phyloP scores from a whole-genome alignment of 2,329 filamentous ascomycete genomes.

The Helotiales sp. region DNA sequence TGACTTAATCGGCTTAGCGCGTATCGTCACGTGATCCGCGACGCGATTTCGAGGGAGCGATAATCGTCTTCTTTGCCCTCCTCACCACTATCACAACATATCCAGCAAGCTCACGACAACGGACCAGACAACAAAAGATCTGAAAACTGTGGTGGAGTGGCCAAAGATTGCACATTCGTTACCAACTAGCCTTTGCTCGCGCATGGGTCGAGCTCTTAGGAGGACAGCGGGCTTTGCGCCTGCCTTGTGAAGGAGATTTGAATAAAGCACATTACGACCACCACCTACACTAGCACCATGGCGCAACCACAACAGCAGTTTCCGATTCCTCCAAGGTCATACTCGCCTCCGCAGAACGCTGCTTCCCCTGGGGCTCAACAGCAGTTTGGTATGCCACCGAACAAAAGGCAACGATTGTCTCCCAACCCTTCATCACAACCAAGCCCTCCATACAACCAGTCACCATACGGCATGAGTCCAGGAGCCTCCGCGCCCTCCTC shows the following conservation, averaged over 20 bases:
- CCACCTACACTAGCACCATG: slow-evolving; percentile 34
- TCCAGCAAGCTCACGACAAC: slow-evolving; percentile 7
- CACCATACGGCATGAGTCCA: slow-evolving; percentile 57
- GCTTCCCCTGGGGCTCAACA: slow-evolving; percentile 66
- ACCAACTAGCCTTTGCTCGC: slow-evolving; percentile 12
- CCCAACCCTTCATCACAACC: slow-evolving; percentile 72
- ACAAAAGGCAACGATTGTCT: slow-evolving; percentile 74
- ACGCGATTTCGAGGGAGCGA: slow-evolving; percentile 11
- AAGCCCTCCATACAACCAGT: slow-evolving; percentile 62
- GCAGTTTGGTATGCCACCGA: slow-evolving; percentile 65
- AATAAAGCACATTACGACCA: slow-evolving; percentile 17
- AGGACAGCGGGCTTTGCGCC: slow-evolving; percentile 42
- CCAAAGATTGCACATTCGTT: background rate
- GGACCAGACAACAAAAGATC: background rate
- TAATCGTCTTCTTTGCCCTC: background rate
- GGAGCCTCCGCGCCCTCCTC: slow-evolving; percentile 40
- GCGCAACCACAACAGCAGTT: slow-evolving; percentile 45
- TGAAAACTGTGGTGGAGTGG: background rate
- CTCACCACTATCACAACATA: background rate
- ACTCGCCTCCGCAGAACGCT: slow-evolving; percentile 65
- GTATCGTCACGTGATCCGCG: background rate
- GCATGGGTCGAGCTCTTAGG: slow-evolving; percentile 38
- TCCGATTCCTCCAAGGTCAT: slow-evolving; percentile 56
- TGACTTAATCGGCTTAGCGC: background rate
- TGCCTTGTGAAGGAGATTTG: slow-evolving; percentile 36